Base-by-base conservation (phyloP, 192 early-diverging fungal genomes). In the Fimicolochytrium jonesii region DNA sequence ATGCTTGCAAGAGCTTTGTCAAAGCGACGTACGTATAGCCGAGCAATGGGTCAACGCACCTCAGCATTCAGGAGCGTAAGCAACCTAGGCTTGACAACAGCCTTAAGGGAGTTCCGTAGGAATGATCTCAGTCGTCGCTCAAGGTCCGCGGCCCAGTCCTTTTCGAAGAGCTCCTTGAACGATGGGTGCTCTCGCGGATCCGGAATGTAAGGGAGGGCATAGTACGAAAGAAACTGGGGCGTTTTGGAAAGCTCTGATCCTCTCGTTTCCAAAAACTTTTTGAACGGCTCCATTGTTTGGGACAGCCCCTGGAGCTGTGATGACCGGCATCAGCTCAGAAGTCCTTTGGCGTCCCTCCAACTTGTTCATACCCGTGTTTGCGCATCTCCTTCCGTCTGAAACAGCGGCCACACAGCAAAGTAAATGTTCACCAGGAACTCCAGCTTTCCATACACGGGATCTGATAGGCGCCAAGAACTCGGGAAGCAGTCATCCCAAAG, bases 181-280 rank as follows among this genome's bases (percentile, higher is more conserved):
- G 72, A 66, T 23, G 77, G 80, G 41, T 82, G 80, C 9, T n/a
- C 32, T 20, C 52, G 63, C 7, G 80, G 78, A 41, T 80, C 73
- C n/a, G 77, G 77, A 7, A 82, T 61, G 52, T 82, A 82, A 3
- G 80, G 80, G 36, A 82, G 66, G 0, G 80, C 80, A 51, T 82
- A 82, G 49, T 67, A 82, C 5, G 63, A 55, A 29, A 82, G 59
- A 33, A 80, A 76, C 55, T 82, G 69, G 10, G 80, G 53, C 18
- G 71, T 72, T 50, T 71, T 68, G 53, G 65, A 71, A 1, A 77
- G 53, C 17, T 82, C 75, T 1, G 72, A 51, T 1, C 80, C 80
- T 20, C 77, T 32, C 25, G 69, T 77, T 49, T 77, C 77, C 13
- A 82, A 61, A 64, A 77, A 82, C 17, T 45, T 11, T 60, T 82